Evolutionary conservation across 208 protist species (phyloP).

Genomic region (Acanthamoeba castellanii): DNA sequence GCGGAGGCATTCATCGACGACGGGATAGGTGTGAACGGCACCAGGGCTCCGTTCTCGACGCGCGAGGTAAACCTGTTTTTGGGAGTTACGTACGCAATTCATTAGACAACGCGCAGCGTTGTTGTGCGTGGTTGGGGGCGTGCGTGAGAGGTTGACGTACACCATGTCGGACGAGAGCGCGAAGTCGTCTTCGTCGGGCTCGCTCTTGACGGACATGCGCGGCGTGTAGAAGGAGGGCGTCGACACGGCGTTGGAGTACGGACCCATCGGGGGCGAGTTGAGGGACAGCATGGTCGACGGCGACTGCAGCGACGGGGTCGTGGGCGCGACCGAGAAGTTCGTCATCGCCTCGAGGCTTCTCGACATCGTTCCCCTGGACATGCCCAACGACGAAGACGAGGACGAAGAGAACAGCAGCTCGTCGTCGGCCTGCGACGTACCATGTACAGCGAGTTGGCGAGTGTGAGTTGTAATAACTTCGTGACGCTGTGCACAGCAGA

Average conservation of each 20-base stretch:
- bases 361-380: background rate
- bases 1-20: background rate
- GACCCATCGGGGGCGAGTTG: constrained; percentile 9
- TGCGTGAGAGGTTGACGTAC: background rate
- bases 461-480: background rate
- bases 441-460: background rate
- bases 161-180: constrained; percentile 14
- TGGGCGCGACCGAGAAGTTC: background rate
- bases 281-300: constrained; percentile 44
- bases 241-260: background rate
- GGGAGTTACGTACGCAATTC: background rate
- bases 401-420: background rate
- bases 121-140: background rate
- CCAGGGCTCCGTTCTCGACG: constrained; percentile 40
- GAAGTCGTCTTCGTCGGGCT: constrained; percentile 63
- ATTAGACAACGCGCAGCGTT: background rate
- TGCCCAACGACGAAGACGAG: background rate
- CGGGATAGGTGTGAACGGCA: constrained; percentile 54
- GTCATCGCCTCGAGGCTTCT: background rate
- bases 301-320: constrained; percentile 41
- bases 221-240: constrained; percentile 24
- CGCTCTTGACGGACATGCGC: constrained; percentile 53
- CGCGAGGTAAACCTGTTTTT: constrained; percentile 14
- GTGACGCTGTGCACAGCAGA: background rate
- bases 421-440: background rate